A percentile compares a stretch with the other conserved stretches of the same genome.
Evolutionary conservation across 345 rosid species (phyloP).

Genomic region (Acer yangbiense): DNA sequence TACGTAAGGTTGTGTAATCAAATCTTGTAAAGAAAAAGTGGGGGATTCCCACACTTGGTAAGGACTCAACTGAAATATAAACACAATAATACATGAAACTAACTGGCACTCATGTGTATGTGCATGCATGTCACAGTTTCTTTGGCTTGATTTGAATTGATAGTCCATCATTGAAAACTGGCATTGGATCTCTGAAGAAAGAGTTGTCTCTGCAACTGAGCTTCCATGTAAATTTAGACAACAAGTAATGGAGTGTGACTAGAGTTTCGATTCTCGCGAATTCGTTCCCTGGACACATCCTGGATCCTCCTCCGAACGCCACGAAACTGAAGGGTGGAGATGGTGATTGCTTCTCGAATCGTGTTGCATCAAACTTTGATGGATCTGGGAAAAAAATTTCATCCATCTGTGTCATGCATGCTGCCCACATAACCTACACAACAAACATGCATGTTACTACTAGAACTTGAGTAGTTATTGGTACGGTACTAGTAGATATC

Average conservation of each 20-base stretch:
- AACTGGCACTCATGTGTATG: neutral
- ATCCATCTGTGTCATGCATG: conserved; percentile 43
- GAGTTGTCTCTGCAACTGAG: neutral
- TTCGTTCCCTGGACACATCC: conserved; percentile 37
- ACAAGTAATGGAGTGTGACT: conserved; percentile 28
- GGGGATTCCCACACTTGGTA: too few species aligned
- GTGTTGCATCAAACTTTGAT: conserved; percentile 29
- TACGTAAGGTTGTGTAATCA: too few species aligned
- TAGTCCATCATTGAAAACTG: conserved; percentile 23
- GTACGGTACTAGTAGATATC: too few species aligned
- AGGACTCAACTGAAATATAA: neutral
- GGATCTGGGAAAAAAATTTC: conserved; percentile 31
- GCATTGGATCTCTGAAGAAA: conserved; percentile 22
- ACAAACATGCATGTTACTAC: neutral
- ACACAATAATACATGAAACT: neutral
- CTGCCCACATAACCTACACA: conserved; percentile 29
- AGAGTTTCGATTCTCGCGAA: conserved; percentile 40
- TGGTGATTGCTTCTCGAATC: conserved; percentile 30
- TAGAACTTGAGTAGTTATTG: too few species aligned
- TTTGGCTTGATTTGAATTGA: conserved; percentile 25
- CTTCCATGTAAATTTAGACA: conserved; percentile 30
- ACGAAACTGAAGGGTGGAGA: conserved; percentile 32
- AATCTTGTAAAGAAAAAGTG: too few species aligned
- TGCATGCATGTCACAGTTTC: neutral
- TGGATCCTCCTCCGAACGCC: conserved; percentile 30